These are phyloP conservation scores for Teunomyces pallodes DNA, from an alignment of 805 yeast genomes.

Conservation along the genomic window DNA sequence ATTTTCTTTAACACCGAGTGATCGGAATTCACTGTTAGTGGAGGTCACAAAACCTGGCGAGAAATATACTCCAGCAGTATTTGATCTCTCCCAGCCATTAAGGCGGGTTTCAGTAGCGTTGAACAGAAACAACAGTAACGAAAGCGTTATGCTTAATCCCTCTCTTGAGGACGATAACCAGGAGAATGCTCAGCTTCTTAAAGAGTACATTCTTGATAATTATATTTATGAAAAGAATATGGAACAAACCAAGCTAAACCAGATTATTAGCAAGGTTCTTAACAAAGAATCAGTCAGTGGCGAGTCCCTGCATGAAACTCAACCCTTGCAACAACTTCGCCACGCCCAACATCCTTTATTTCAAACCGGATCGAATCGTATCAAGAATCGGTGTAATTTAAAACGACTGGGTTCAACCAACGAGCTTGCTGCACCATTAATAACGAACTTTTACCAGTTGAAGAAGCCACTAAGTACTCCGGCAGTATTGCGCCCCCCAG, in stretches of 20 bases:
- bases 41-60: neutral
- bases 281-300: neutral
- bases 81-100: slow-evolving; percentile 42
- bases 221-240: slow-evolving; percentile 13
- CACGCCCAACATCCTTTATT: slow-evolving; percentile 8
- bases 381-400: slow-evolving; percentile 4
- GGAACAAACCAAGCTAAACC: slow-evolving; percentile 10
- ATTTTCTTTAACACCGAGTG: neutral
- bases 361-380: neutral
- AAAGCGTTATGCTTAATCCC: neutral
- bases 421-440: neutral
- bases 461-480: slow-evolving; percentile 50
- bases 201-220: slow-evolving; percentile 13
- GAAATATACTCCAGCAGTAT: slow-evolving; percentile 45
- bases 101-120: slow-evolving; percentile 31
- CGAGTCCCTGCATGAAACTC: neutral
- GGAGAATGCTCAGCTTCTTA: slow-evolving; percentile 10
- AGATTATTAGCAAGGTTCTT: slow-evolving; percentile 5
- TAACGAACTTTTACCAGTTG: slow-evolving; percentile 34
- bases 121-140: neutral
- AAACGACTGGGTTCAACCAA: neutral
- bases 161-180: slow-evolving; percentile 3
- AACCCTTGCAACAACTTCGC: neutral
- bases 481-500: slow-evolving; percentile 49
- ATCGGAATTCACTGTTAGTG: neutral